Percentiles rank a stretch among this genome's conserved stretches.
Evolutionary conservation across 805 yeast genomes (phyloP).

Genomic region (Yarrowia divulgata): DNA sequence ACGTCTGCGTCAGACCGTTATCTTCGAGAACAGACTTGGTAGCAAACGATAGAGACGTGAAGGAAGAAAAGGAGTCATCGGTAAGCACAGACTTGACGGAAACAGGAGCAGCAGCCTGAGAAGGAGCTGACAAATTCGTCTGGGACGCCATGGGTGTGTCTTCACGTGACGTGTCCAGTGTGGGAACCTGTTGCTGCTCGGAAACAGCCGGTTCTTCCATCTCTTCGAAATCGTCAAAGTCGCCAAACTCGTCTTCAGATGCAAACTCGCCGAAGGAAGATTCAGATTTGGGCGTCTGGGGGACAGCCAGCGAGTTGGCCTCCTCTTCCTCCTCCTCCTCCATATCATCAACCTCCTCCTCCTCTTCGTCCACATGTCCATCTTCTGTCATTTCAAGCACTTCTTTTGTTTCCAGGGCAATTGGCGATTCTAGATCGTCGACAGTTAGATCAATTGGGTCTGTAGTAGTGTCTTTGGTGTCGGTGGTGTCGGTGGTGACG

Average conservation of each 20-base stretch:
- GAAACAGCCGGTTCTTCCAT: slow-evolving; percentile 42
- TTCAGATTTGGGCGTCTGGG: not conserved
- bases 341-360: not conserved
- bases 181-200: not conserved
- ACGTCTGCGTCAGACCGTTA: slow-evolving; percentile 2
- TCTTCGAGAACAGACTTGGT: slow-evolving; percentile 22
- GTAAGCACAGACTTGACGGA: not conserved
- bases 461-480: not conserved
- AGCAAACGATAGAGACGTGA: slow-evolving; percentile 10
- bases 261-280: slow-evolving; percentile 20
- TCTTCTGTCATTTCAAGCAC: slow-evolving; percentile 18
- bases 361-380: not conserved
- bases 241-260: slow-evolving; percentile 47
- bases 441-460: not conserved
- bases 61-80: not conserved
- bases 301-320: not conserved
- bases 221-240: slow-evolving; percentile 51
- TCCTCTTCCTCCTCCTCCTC: not conserved
- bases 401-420: slow-evolving; percentile 4
- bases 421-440: not conserved
- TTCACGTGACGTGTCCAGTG: slow-evolving; percentile 13
- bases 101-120: not conserved
- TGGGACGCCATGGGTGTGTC: slow-evolving; percentile 21
- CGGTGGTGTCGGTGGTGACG: not conserved
- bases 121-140: not conserved